Evolutionary conservation across 192 early-diverging fungal species (phyloP), one percentile per base, ranked within the genome.

Genomic region (Entophlyctis helioformis): DNA sequence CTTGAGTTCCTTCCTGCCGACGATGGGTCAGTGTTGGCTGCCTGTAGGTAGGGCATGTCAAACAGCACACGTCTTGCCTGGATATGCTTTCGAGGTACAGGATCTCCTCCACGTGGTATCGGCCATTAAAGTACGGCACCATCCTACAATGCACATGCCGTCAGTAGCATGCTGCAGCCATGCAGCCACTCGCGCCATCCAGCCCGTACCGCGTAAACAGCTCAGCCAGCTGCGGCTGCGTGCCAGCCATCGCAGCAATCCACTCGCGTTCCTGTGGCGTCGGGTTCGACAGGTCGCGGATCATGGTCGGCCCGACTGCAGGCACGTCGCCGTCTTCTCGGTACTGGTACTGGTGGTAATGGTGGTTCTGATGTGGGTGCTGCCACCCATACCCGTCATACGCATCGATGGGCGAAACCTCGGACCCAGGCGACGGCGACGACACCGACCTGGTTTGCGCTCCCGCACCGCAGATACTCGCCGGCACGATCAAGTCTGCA

Each of bases 91-190:
- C 75, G 15, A 71, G 61, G 42, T 74, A 85, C 41, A 80, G 51
- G 36, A 89, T 89, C 48, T 89, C 87, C 50, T 87, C 85, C 5
- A 85, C 62, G 50, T 82, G 78, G 54, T 78, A 73, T 40, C 79
- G 69, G 1, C 87, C 87, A 57, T 79, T 70, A 53, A 87, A 80
- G 46, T 89, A 89, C 16, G 75, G 76, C 20, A 76, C 66, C 42
- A 89, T 57, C 33, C 78, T 81, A 48, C n/a, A 11, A 57, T 3
- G 21, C 22, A 40, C 11, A 26, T 18, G 36, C 16, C 26, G 22
- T 51, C 37, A 11, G 11, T 32, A n/a, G n/a, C n/a, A 15, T 33
- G 24, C 33, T 1, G 3, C 32, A 16, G 24, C 28, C 11, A 36
- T 18, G 13, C 9, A 15, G 32, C 26, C n/a, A n/a, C 25, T 38